Evolutionary conservation across 2,329 filamentous ascomycete species (phyloP), one percentile per base, ranked within the genome.

Genomic region (Curvularia sp.): DNA sequence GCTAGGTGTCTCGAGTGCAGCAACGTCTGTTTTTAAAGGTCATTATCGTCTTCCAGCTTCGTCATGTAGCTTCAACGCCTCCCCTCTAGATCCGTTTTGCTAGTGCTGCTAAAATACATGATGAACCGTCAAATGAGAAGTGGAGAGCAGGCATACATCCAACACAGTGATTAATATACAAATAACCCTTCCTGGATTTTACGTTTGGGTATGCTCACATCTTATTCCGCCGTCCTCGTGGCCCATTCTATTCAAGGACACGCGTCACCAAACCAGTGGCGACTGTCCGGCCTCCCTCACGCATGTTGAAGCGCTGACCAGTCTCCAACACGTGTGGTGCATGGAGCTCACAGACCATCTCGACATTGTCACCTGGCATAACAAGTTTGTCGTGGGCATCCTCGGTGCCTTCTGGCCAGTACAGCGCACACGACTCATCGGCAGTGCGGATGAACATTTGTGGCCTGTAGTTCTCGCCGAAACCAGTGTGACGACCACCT

Each of bases 311-410:
- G 73, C 95, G 91, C 84, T 97, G 92, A 71, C 95, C 94, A 63
- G 87, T 82, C 83, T 99, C 95, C 64, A 97, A 81, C 59, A 94
- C 94, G 74, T 96, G 87, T 64, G 94, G 92, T 80, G 90, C 84
- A 80, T 92, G 87, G 75, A 97, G 88, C 72, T 89, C 87, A 78
- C 93, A 90, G 66, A 95, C 83, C 93, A 99, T 97, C 85, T 99
- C 95, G 68, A 97, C 88, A 81, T 99, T 99, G 86, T 99, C 95
- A 79, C 95, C 95, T 51, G 95, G 95, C 93, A 97, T 96, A 80
- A 97, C 89, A 83, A 93, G 90, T 85, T 92, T 93, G 79, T 81
- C 82, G 64, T 84, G 77, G 59, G 84, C 80, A 71, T 94, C 89
- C 78, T 89, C 88, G 63, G 85, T 89, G 63, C 90, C 91, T 73